phyloP scores from a whole-genome alignment of 768 basidiomycete genomes.

The Sporobolomyces phaffii region DNA sequence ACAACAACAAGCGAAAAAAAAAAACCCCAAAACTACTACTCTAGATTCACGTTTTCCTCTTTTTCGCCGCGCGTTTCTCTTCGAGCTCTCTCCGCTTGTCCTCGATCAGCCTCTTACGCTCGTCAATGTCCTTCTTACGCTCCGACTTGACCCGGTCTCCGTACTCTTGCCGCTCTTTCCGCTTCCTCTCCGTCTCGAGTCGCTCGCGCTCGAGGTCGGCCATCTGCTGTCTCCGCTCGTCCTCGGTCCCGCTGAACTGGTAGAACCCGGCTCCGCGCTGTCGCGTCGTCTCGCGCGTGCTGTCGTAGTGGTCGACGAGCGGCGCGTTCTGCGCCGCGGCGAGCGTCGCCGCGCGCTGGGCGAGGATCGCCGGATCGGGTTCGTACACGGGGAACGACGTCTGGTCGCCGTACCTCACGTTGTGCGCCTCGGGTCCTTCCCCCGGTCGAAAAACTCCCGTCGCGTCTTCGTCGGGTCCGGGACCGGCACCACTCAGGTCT shows the following conservation, averaged over 20 bases:
- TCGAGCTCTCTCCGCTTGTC: slow-evolving; percentile 35
- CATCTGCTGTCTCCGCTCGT: slow-evolving; percentile 70
- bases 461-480: background rate
- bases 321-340: slow-evolving; percentile 65
- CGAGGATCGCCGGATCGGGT: slow-evolving; percentile 70
- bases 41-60: slow-evolving; percentile 41
- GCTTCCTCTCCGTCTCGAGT: slow-evolving; percentile 54
- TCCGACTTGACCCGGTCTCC: slow-evolving; percentile 14
- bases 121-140: slow-evolving; percentile 20
- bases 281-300: slow-evolving; percentile 65
- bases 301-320: slow-evolving; percentile 71
- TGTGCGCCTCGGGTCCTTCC: slow-evolving; percentile 23
- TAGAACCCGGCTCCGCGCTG: slow-evolving; percentile 86
- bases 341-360: slow-evolving; percentile 64
- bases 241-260: slow-evolving; percentile 81
- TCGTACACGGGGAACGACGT: slow-evolving; percentile 81
- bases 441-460: slow-evolving; percentile 14
- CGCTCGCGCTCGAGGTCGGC: slow-evolving; percentile 73
- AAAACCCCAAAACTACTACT: background rate
- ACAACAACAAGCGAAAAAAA: slow-evolving; percentile 5
- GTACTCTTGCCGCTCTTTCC: slow-evolving; percentile 4
- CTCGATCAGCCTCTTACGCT: slow-evolving; percentile 26
- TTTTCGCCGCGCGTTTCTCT: slow-evolving; percentile 39
- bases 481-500: too few species aligned
- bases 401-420: slow-evolving; percentile 42